Base-by-base conservation (phyloP, 495 filamentous ascomycete species). In the Daldinia bambusicola region DNA sequence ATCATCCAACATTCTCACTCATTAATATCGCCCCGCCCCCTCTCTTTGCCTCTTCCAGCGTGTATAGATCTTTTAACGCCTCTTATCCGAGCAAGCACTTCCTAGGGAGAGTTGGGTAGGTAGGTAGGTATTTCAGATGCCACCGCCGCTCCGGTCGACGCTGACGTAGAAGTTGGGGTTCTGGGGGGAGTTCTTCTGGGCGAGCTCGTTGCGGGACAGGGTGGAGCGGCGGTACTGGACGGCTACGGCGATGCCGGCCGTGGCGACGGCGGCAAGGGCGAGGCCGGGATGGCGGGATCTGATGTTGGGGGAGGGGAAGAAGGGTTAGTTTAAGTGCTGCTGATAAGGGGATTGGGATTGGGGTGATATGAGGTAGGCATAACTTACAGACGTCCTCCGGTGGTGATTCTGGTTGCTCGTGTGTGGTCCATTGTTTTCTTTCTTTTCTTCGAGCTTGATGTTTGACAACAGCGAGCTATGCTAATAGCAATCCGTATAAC, bases 71-170 rank as follows among this genome's bases (percentile, higher is more conserved):
- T n/a, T n/a, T n/a, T n/a, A n/a, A n/a, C n/a, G n/a, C 32, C 4
- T 34, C 32, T 34, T 36, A 36, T 36, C 6, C 5, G 7, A 26
- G 26, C 9, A 36, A 36, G 34, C 34, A 0, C 34, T 36, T 36
- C 9, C 34, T 10, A 36, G 26, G 26, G 26, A 3, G 26, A 3
- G 26, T 26, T 26, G 26, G 26, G 1, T 1, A 26, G 34, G 34
- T 36, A 4, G 20, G 31, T 41, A n/a, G n/a, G n/a, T n/a, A n/a
- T n/a, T n/a, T 72, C 41, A 84, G 63, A 84, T 76, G 0, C 82
- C 82, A 4, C 82, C 82, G 14, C 82, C 82, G 64, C 82, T 84
- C 34, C 82, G 77, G n/a, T 84, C 82, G 52, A 84, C 82, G 64
- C 77, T 81, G 34, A 84, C 82, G 63, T 84, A 82, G 36, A 79